Base-by-base conservation (phyloP, 495 filamentous ascomycete genomes). In the Cercophora samala region DNA sequence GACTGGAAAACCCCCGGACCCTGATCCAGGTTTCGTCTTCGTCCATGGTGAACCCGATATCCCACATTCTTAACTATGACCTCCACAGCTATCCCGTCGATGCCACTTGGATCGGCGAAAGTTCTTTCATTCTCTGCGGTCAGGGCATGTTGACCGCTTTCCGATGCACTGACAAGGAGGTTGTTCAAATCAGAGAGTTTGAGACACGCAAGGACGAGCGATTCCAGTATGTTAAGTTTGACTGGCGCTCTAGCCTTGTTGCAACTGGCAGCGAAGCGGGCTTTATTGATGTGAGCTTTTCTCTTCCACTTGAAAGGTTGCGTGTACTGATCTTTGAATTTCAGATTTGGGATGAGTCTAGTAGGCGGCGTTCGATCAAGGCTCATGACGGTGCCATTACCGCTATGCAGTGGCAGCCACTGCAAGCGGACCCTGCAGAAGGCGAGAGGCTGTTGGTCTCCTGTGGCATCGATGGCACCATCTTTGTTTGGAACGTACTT, bases 401-500 rank as follows among this genome's bases (percentile, higher is more conserved):
- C 21, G 75, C 80, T 3, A 71, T 87, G 17, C 69, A 78, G 54
- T 87, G 84, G 83, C 84, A 86, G 67, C 85, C 85, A 22, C 59
- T 82, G 56, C 75, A 78, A 25, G 58, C 62, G 9, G 60, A 74
- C 3, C 60, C 68, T 19, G 65, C 73, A 9, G 75, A 82, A 23
- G 79, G 78, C 22, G 82, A 87, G 68, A 77, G 82, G 46, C 70
- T 87, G 32, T 70, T 87, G 23, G 84, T 82, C 58, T 82, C 84
- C 1, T 74, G 81, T 64, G 83, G 83, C 5, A 83, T 85, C 18
- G 90, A 92, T 71, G 85, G 88, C 46, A 85, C 83, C 42, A 87
- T 92, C 64, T 83, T 85, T 65, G 80, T 92, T 25, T 93, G 90
- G 90, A 85, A 89, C 68, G 83, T 86, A 15, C 76, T 80, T n/a